phyloP scores from a whole-genome alignment of 495 filamentous ascomycete species.

The Trichoderma reesei region DNA sequence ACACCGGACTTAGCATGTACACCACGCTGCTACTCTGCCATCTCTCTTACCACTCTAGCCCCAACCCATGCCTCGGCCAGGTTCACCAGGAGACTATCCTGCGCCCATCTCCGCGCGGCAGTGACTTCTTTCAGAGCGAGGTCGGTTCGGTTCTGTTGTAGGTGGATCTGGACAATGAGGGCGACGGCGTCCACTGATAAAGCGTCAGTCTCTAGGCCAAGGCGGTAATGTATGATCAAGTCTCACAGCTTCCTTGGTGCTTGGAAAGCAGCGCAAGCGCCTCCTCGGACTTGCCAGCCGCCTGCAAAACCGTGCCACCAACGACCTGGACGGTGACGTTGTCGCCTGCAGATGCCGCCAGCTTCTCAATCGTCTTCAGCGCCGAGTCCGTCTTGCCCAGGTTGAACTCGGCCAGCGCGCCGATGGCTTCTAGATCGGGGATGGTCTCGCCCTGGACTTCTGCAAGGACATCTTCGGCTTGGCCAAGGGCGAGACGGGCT shows the following conservation, averaged over 20 bases:
- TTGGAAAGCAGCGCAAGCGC: slow-evolving; percentile 66
- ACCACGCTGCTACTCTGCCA: slow-evolving; percentile 11
- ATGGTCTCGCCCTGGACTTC: slow-evolving; percentile 54
- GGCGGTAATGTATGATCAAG: not conserved
- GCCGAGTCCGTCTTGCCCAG: slow-evolving; percentile 52
- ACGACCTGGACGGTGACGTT: slow-evolving; percentile 76
- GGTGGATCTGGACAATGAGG: slow-evolving; percentile 79
- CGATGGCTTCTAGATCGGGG: slow-evolving; percentile 70
- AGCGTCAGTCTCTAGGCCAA: not conserved
- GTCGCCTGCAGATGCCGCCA: slow-evolving; percentile 54
- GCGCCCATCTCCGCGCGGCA: slow-evolving; percentile 87
- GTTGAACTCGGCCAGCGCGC: slow-evolving; percentile 46
- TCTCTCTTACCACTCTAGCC: slow-evolving; percentile 60
- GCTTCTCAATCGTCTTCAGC: slow-evolving; percentile 49
- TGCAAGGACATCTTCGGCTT: slow-evolving; percentile 59
- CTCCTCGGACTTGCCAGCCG: slow-evolving; percentile 68
- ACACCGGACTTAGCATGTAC: not conserved
- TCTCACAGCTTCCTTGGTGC: slow-evolving; percentile 83
- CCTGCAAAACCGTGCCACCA: slow-evolving; percentile 66
- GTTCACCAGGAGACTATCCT: slow-evolving; percentile 90
- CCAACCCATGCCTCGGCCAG: slow-evolving; percentile 93
- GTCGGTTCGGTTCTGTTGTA: slow-evolving; percentile 82
- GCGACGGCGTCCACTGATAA: slow-evolving; percentile 50
- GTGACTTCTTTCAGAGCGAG: slow-evolving; percentile 82
- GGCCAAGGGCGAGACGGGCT: slow-evolving; percentile 69